A percentile compares a stretch with the other conserved stretches of the same genome.
These are phyloP conservation scores for Exophiala dermatitidis DNA, from an alignment of 2,329 filamentous ascomycete genomes.

Conservation along the genomic window DNA sequence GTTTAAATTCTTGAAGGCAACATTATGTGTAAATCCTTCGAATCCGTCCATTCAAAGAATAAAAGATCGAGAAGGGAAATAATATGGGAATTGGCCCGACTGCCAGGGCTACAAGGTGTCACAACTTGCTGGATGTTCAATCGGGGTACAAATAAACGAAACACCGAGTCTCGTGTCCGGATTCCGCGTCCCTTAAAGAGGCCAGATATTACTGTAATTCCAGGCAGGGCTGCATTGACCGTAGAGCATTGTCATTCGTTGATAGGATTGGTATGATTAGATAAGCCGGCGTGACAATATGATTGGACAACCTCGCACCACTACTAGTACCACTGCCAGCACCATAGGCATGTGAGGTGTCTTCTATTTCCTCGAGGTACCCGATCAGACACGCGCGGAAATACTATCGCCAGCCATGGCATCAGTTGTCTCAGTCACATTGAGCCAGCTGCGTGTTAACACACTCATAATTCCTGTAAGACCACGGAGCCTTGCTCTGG, in stretches of 20 bases:
- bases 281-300: too few relatives aligned
- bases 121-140: not conserved
- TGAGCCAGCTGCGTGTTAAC: slow-evolving; percentile 21
- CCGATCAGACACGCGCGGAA: too few relatives aligned
- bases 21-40: slow-evolving; percentile 41
- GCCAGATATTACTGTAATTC: not conserved
- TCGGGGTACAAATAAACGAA: not conserved
- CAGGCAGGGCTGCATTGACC: not conserved
- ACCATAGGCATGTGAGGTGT: too few relatives aligned
- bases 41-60: slow-evolving; percentile 32
- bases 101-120: not conserved
- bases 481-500: not conserved
- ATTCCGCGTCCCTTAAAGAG: not conserved
- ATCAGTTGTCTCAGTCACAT: slow-evolving; percentile 26
- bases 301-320: too few relatives aligned
- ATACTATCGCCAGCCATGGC: slow-evolving; percentile 9
- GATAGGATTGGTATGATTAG: not conserved
- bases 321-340: too few relatives aligned
- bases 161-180: not conserved
- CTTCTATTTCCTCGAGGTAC: too few relatives aligned
- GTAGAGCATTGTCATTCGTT: not conserved
- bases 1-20: slow-evolving; percentile 38
- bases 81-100: not conserved
- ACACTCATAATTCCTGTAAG: slow-evolving; percentile 18
- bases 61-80: not conserved